These are phyloP conservation scores for Helichrysum umbraculigerum DNA, from an alignment of 129 eudicot species.

Conservation along the genomic window DNA sequence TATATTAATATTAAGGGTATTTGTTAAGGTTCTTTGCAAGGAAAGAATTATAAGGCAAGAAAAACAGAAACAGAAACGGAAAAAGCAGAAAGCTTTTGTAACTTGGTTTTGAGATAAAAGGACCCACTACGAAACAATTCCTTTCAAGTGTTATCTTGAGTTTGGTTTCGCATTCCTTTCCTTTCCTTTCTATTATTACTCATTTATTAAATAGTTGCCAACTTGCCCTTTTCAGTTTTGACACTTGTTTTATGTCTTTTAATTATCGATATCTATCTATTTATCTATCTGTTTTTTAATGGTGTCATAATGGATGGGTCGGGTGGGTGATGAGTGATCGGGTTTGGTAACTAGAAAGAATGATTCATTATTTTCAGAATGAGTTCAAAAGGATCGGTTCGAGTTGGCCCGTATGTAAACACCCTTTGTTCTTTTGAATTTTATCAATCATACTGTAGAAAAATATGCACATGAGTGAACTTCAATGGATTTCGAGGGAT, in stretches of 20 bases:
- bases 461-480: too few species aligned
- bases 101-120: constrained; percentile 23
- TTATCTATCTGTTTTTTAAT: not conserved
- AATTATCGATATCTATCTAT: not conserved
- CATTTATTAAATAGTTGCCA: not conserved
- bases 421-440: not conserved
- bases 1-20: constrained; percentile 4
- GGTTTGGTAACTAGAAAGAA: not conserved
- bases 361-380: not conserved
- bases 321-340: not conserved
- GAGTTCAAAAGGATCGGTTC: not conserved
- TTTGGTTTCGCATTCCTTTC: constrained; percentile 2
- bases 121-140: constrained; percentile 12
- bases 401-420: not conserved
- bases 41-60: constrained; percentile 13
- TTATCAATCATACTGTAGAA: too few species aligned
- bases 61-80: constrained; percentile 7
- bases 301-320: not conserved
- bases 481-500: too few species aligned
- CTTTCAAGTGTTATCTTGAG: constrained; percentile 4
- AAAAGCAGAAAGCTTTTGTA: constrained; percentile 14
- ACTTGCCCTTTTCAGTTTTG: not conserved
- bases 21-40: constrained; percentile 25
- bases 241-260: constrained; percentile 4
- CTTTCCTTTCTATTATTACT: not conserved